Base-by-base conservation (phyloP, 1,139 yeast genomes). In the Taiozyma sp. region DNA sequence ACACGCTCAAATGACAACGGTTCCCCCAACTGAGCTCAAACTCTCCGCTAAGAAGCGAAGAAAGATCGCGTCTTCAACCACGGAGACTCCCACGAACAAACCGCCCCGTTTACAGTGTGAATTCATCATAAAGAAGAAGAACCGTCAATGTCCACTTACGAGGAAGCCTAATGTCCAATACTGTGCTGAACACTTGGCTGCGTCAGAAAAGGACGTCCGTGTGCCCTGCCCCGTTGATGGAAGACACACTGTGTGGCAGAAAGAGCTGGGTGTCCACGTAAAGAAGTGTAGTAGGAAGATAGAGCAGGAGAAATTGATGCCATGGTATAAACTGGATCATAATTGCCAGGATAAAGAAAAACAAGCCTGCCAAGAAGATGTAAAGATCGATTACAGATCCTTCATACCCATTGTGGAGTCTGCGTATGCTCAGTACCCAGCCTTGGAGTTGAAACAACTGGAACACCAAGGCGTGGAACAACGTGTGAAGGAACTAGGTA, bases 171-270 rank as follows among this genome's bases (percentile, higher is more conserved):
- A 69, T 34, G 75, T 74, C 32, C 67, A 68, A 49, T 85, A 65
- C 61, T 87, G 96, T 65, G 80, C 87, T 4, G 87, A 85, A 58
- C 96, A 87, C 64, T 56, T 74, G 66, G 51, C 56, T 44, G 51
- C 55, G 29, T 51, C 50, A 8, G 56, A 56, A 16, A 65, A 66
- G 1, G 66, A 70, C 16, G 70, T 70, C 34, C 70, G 97, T 54
- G 75, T 91, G 0, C 81, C 84, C 4, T 91, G 97, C 67, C 92
- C 97, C 0, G 64, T 85, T 36, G 96, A 90, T 63, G 81, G 84
- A 0, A 74, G 79, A 7, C 97, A 91, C 65, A 78, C 87, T 0
- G 82, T 91, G 0, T 83, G 90, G 87, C 72, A 73, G 47, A 71
- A 75, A 44, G 83, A 80, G 49, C 64, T 89, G 46, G 66, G 70